Conservation (phyloP, 192 early-diverging fungal genomes). For the Mortierella hygrophila region DNA sequence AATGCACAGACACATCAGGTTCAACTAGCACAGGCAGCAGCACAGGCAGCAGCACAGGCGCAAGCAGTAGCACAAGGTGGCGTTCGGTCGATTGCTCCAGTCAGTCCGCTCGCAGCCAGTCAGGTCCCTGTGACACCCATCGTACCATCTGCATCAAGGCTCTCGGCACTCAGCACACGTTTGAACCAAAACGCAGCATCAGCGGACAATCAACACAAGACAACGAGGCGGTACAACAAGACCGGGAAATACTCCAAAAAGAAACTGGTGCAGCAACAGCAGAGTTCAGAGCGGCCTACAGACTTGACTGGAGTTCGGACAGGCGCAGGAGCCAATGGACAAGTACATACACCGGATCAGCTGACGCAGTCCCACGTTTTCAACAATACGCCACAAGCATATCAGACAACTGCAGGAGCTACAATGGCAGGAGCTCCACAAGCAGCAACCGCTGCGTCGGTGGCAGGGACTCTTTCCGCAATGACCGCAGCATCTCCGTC, state of each 20-base stretch:
- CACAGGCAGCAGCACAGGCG: slow-evolving; percentile 16
- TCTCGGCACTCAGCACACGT: neutral
- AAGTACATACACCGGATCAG: neutral
- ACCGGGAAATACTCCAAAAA: slow-evolving; percentile 76
- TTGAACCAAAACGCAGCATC: neutral
- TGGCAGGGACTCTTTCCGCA: neutral
- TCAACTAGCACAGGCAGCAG: slow-evolving; percentile 29
- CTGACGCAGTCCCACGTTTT: slow-evolving; percentile 9
- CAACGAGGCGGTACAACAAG: slow-evolving; percentile 67
- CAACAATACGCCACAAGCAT: slow-evolving; percentile 21
- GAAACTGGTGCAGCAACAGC: slow-evolving; percentile 41
- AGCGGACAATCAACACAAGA: slow-evolving; percentile 46
- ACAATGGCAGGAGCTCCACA: neutral
- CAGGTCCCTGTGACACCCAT: neutral
- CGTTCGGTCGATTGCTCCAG: slow-evolving; percentile 29
- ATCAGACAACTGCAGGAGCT: slow-evolving; percentile 23
- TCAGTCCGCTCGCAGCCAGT: neutral
- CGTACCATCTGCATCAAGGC: neutral
- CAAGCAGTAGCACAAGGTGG: slow-evolving; percentile 24
- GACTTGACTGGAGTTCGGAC: neutral
- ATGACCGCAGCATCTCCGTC: neutral
- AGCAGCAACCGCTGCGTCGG: neutral
- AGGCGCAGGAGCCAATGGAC: neutral
- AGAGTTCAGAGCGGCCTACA: neutral
- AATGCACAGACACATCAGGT: slow-evolving; percentile 45